These are phyloP conservation scores for Pulveroboletus sp. DNA, from an alignment of 768 basidiomycete genomes.

Conservation along the genomic window DNA sequence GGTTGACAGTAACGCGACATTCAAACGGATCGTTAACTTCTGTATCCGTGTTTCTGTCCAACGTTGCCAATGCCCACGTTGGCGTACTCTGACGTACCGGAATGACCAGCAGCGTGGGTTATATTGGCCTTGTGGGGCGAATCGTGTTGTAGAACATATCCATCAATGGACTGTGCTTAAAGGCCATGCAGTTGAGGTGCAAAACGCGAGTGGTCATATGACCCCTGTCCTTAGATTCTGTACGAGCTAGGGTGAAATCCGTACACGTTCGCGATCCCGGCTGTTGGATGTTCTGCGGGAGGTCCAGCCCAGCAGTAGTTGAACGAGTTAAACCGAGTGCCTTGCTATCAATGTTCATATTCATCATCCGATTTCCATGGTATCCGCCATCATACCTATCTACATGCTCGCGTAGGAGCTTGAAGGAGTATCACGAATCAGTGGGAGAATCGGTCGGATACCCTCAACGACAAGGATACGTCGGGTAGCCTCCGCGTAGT, in stretches of 20 bases:
- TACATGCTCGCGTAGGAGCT: constrained; percentile 91
- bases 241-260: constrained; percentile 60
- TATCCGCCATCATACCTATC: constrained; percentile 58
- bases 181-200: constrained; percentile 52
- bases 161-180: constrained; percentile 72
- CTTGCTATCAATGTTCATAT: constrained; percentile 52
- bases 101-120: constrained; percentile 53
- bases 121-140: constrained; percentile 62
- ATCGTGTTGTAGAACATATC: constrained; percentile 74
- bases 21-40: constrained; percentile 48
- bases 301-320: constrained; percentile 49
- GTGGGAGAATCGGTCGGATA: constrained; percentile 95
- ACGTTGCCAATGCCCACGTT: constrained; percentile 52
- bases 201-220: constrained; percentile 55
- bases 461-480: constrained; percentile 91
- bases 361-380: constrained; percentile 58
- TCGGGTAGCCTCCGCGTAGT: constrained; percentile 95
- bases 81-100: constrained; percentile 47
- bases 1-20: constrained; percentile 28
- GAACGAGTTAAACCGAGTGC: constrained; percentile 44
- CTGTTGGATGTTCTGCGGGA: constrained; percentile 52
- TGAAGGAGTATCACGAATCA: constrained; percentile 99
- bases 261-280: constrained; percentile 63
- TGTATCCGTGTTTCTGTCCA: constrained; percentile 69
- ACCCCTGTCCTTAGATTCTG: constrained; percentile 50